These are phyloP conservation scores for Lentinula sp. DNA, from an alignment of 768 basidiomycete genomes.

Conservation along the genomic window DNA sequence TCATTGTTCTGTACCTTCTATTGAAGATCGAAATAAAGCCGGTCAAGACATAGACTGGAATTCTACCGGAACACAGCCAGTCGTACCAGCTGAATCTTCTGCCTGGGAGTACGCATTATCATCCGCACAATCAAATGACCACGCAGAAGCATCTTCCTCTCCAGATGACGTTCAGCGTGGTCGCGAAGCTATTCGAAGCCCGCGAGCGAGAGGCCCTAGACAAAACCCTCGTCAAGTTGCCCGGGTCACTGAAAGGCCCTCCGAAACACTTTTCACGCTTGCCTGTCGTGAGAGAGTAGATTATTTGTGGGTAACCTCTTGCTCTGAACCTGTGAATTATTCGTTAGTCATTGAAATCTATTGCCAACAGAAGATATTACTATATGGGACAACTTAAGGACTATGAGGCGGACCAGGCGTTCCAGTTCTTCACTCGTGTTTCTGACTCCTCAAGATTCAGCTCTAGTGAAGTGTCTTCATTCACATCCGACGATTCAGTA, in stretches of 20 bases:
- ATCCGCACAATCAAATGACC: too few relatives aligned
- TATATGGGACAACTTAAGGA: neutral
- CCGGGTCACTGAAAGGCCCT: neutral
- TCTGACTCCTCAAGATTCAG: neutral
- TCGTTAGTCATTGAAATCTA: neutral
- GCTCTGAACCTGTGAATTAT: neutral
- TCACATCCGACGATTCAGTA: neutral
- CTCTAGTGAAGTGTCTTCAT: neutral
- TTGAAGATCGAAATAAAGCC: too few relatives aligned
- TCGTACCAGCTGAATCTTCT: neutral
- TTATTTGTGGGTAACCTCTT: neutral
- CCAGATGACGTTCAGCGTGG: neutral
- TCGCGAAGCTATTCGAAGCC: neutral
- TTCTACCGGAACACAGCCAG: neutral
- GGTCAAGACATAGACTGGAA: neutral
- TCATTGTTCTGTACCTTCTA: neutral
- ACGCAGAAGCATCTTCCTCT: neutral
- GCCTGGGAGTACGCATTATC: neutral
- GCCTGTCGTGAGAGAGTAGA: slow-evolving; percentile 3
- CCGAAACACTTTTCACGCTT: slow-evolving; percentile 1
- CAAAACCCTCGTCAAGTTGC: neutral
- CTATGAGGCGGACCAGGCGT: neutral
- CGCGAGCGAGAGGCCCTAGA: neutral
- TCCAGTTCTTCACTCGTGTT: neutral
- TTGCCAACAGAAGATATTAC: neutral